These are phyloP conservation scores for Aspergillus tamarii DNA, from an alignment of 2,329 filamentous ascomycete genomes.

Conservation along the genomic window DNA sequence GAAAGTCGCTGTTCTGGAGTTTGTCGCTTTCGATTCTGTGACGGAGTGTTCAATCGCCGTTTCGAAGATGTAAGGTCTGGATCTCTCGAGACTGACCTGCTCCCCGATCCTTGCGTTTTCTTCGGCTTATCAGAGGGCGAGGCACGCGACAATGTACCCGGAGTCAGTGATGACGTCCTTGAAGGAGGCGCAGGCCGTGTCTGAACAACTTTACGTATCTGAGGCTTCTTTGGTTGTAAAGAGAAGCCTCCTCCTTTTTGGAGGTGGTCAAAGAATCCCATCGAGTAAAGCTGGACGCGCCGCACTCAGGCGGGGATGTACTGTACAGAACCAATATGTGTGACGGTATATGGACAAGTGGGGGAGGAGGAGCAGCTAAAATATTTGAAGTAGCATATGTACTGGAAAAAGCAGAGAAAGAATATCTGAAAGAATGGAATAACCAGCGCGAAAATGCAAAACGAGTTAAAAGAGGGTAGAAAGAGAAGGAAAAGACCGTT, in stretches of 20 bases:
- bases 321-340: conserved; percentile 10
- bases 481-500: conserved; percentile 16
- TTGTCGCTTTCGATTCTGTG: conserved; percentile 40
- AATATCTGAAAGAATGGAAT: conserved; percentile 11
- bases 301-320: conserved; percentile 9
- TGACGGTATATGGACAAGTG: conserved; percentile 12
- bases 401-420: conserved; percentile 11
- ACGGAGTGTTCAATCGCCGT: conserved; percentile 34
- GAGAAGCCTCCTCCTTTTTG: conserved; percentile 48
- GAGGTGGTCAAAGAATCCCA: conserved; percentile 51
- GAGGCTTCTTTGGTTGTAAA: conserved; percentile 45
- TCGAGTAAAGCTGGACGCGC: conserved; percentile 24
- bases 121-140: conserved; percentile 25
- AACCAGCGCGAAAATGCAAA: conserved; percentile 5
- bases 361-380: conserved; percentile 2
- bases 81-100: conserved; percentile 36
- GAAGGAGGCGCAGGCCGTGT: conserved; percentile 35
- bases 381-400: conserved; percentile 18
- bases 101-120: conserved; percentile 28
- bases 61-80: conserved; percentile 32
- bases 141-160: conserved; percentile 24
- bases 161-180: conserved; percentile 31
- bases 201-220: conserved; percentile 48
- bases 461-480: conserved; percentile 9
- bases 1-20: conserved; percentile 44